These are phyloP conservation scores for Pichia membranifaciens DNA, from an alignment of 805 yeast genomes.

Conservation along the genomic window DNA sequence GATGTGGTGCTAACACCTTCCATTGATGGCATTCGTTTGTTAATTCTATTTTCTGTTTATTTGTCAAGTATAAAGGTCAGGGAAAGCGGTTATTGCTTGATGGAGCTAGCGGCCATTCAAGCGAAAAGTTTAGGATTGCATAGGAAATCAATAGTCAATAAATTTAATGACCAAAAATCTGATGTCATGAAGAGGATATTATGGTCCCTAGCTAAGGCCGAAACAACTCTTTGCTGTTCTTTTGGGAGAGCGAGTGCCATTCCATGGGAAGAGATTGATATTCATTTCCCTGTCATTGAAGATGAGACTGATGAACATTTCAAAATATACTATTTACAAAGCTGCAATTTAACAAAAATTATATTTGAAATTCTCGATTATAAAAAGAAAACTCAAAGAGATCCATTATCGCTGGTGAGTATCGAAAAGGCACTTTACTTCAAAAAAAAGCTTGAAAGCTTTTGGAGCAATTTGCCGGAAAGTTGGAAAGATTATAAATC, in stretches of 20 bases:
- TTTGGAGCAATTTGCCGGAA: conserved; percentile 32
- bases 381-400: conserved; percentile 31
- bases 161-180: conserved; percentile 29
- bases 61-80: conserved; percentile 40
- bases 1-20: conserved; percentile 41
- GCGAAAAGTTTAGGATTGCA: conserved; percentile 45
- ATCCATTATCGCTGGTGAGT: conserved; percentile 36
- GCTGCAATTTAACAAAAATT: conserved; percentile 33
- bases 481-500: conserved; percentile 30
- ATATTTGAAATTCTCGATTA: conserved; percentile 37
- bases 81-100: conserved; percentile 43
- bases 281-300: conserved; percentile 32
- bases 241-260: conserved; percentile 43
- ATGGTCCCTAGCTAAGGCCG: conserved; percentile 42
- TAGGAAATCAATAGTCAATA: conserved; percentile 33
- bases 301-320: conserved; percentile 29
- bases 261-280: conserved; percentile 39
- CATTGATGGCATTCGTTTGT: conserved; percentile 38
- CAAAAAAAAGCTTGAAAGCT: conserved; percentile 31
- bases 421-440: conserved; percentile 36
- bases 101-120: conserved; percentile 44
- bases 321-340: conserved; percentile 30
- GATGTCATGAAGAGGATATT: conserved; percentile 37
- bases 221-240: conserved; percentile 36
- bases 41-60: conserved; percentile 38